phyloP scores from a whole-genome alignment of 495 filamentous ascomycete species.

The Penicillium salamii region DNA sequence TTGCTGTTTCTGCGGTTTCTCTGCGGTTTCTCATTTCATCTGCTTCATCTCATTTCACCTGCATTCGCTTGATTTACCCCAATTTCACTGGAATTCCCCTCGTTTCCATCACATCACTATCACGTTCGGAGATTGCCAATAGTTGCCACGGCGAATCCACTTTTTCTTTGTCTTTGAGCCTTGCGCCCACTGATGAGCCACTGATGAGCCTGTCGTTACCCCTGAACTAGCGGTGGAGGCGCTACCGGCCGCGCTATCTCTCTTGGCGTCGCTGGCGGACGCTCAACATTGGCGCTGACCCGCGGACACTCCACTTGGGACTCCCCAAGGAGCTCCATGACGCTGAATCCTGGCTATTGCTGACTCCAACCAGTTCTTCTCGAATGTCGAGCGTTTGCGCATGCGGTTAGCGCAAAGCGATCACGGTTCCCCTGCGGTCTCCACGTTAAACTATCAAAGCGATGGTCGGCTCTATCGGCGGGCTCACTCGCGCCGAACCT shows the following conservation, averaged over 20 bases:
- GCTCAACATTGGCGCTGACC: constrained; percentile 12
- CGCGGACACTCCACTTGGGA: constrained; percentile 4
- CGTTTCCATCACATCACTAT: background rate
- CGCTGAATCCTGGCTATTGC: constrained; percentile 13
- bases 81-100: too few relatives aligned
- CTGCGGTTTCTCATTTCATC: too few relatives aligned
- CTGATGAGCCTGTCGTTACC: constrained; percentile 4
- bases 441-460: constrained; percentile 12
- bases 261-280: constrained; percentile 16
- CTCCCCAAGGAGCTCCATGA: constrained; percentile 7
- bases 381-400: constrained; percentile 38
- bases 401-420: constrained; percentile 30
- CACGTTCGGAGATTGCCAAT: background rate
- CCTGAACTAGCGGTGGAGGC: constrained; percentile 19
- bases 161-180: constrained; percentile 2
- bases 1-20: too few relatives aligned
- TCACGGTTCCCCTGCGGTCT: constrained; percentile 19
- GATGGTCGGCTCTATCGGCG: constrained; percentile 22
- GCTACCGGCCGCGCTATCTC: constrained; percentile 29
- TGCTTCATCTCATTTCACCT: too few relatives aligned
- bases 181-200: background rate
- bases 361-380: constrained; percentile 36
- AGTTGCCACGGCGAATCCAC: background rate
- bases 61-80: too few relatives aligned
- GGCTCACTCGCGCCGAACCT: constrained; percentile 8